Conservation (phyloP, 2,329 filamentous ascomycete species). For the Zopfia rhizophila region DNA sequence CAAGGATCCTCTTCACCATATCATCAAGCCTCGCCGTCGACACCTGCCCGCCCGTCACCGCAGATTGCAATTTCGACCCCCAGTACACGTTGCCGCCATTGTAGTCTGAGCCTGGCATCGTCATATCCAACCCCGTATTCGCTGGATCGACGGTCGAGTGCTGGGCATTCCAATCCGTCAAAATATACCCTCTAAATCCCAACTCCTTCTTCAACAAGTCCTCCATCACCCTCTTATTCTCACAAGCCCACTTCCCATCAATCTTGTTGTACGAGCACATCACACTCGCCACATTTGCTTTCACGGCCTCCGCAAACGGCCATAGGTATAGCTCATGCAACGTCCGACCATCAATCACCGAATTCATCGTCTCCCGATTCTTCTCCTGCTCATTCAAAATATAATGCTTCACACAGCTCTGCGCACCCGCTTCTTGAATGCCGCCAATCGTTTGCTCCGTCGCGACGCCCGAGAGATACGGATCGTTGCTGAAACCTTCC, state of each 20-base stretch:
- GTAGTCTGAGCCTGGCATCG: constrained; percentile 50
- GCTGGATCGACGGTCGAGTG: constrained; percentile 58
- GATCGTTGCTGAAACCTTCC: constrained; percentile 80
- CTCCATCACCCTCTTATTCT: constrained; percentile 56
- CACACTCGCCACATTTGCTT: constrained; percentile 66
- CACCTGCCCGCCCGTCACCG: constrained; percentile 58
- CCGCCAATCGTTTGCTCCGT: constrained; percentile 78
- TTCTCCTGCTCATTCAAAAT: constrained; percentile 67
- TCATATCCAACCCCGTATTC: constrained; percentile 60
- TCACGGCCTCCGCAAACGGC: constrained; percentile 71
- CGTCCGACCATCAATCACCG: constrained; percentile 72
- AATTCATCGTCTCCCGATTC: constrained; percentile 43
- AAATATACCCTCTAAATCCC: constrained; percentile 57
- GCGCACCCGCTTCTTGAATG: constrained; percentile 69
- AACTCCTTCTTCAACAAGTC: constrained; percentile 63
- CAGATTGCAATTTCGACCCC: constrained; percentile 49
- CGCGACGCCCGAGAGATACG: constrained; percentile 80
- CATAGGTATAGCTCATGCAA: constrained; percentile 74
- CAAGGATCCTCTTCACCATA: constrained; percentile 43
- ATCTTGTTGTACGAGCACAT: constrained; percentile 65
- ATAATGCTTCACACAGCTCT: constrained; percentile 58
- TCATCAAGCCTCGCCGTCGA: constrained; percentile 37
- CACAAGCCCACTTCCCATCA: constrained; percentile 45
- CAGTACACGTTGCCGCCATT: constrained; percentile 42
- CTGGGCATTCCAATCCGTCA: constrained; percentile 58